Evolutionary conservation across 2,329 filamentous ascomycete species (phyloP), one percentile per base, ranked within the genome.

Genomic region (Paecilomyces niveus): DNA sequence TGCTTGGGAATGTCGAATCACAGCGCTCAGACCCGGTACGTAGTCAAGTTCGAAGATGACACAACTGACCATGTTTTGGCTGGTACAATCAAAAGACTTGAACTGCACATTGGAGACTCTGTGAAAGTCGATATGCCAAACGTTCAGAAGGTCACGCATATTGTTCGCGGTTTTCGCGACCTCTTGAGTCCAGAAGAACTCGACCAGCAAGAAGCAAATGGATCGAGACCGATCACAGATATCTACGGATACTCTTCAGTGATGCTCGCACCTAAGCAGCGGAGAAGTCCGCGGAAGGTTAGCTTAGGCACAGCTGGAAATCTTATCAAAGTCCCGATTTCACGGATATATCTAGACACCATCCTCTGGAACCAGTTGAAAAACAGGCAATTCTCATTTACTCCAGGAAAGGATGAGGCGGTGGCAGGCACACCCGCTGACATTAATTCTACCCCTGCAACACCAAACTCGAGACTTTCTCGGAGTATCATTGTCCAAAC

Each of bases 391-490:
- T 80, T 73, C 59, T 68, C 66, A 7, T 68, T 72, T 57, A 62
- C 61, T 26, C 61, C 64, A 5, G 65, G 63, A 6, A 55, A 61
- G 15, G 53, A 57, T 21, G 60, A 68, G 9, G 64, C 56, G 18
- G 63, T 63, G n/a, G 60, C 70, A 1, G 68, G 73, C 33, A 78
- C 76, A 6, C 74, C 75, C 15, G 70, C 69, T 8, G 71, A 75
- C 53, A 67, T 65, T 51, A 66, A 72, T 11, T 76, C 77, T 7
- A 73, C 75, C 13, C 70, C 74, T 57, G 70, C 70, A 35, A 81
- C 82, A 1, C 81, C 83, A 1, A 72, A 72, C 24, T 81, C 81
- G 2, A 77, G 81, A 18, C 71, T 78, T 24, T 78, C 80, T 6
- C 77, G 80, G 59, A 70, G 64, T 56, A 59, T 70, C 54, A 64